Conservation (phyloP, 2,329 filamentous ascomycete species). For the Fusarium scirpi region DNA sequence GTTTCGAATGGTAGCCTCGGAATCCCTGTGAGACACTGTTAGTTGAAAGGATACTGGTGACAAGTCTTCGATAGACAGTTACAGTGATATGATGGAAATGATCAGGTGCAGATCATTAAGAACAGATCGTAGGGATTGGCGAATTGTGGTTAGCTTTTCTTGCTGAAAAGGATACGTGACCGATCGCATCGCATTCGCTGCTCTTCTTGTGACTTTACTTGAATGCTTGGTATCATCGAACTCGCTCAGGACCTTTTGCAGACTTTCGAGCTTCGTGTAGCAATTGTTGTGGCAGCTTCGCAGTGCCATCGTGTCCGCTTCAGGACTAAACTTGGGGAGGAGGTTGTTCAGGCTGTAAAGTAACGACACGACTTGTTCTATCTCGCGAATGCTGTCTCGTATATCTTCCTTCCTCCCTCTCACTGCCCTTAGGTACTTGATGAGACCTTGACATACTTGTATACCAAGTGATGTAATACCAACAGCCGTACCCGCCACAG, state of each 20-base stretch:
- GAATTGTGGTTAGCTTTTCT: too few relatives aligned
- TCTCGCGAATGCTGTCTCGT: neutral
- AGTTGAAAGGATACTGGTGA: too few relatives aligned
- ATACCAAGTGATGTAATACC: conserved; percentile 18
- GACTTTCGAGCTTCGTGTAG: neutral
- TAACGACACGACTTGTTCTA: neutral
- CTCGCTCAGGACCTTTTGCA: neutral
- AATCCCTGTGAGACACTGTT: too few relatives aligned
- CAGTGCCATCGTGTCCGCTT: neutral
- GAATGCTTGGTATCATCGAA: neutral
- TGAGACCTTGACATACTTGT: conserved; percentile 9
- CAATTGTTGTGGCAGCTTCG: neutral
- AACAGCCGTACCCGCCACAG: neutral
- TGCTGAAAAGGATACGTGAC: too few relatives aligned
- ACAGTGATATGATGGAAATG: too few relatives aligned
- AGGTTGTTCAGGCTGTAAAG: neutral
- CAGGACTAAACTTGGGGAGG: accelerated
- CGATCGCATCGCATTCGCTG: too few relatives aligned
- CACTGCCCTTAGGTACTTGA: neutral
- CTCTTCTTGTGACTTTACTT: neutral
- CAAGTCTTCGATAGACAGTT: too few relatives aligned
- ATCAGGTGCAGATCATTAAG: too few relatives aligned
- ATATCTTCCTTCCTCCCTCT: neutral
- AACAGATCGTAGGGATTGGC: too few relatives aligned
- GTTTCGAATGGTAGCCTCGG: too few relatives aligned